Evolutionary conservation across 148 eudicot species (phyloP).

Genomic region (Fagopyrum esculentum): DNA sequence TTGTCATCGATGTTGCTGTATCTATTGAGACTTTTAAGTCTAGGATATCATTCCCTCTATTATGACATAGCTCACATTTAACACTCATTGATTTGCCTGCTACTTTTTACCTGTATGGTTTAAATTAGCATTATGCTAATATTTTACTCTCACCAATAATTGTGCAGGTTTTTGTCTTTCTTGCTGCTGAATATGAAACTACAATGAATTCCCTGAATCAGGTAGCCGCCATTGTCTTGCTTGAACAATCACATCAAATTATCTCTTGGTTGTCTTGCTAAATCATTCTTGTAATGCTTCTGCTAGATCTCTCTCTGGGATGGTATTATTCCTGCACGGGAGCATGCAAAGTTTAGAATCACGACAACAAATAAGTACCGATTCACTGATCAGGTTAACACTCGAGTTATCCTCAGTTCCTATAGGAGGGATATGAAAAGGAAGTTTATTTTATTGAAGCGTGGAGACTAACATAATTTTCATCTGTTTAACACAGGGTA

Average conservation of each 20-base stretch:
- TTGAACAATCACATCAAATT: not conserved
- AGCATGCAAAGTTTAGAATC: conserved; percentile 59
- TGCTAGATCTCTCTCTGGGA: conserved; percentile 88
- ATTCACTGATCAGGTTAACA: conserved; percentile 65
- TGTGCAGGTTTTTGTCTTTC: conserved; percentile 80
- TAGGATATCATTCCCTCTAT: not conserved
- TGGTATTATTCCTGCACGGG: conserved; percentile 69
- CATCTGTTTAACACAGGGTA: conserved; percentile 40
- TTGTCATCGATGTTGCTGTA: not conserved
- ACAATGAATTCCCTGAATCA: conserved; percentile 70
- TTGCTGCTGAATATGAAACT: conserved; percentile 92
- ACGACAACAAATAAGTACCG: conserved; percentile 78
- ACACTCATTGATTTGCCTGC: not conserved
- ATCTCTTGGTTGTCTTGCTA: not conserved
- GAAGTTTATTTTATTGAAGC: not conserved
- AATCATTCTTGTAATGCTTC: not conserved
- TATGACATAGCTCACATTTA: not conserved
- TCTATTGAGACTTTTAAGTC: not conserved
- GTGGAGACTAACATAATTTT: not conserved
- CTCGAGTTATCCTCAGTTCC: not conserved
- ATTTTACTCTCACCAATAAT: not conserved
- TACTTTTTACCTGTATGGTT: not conserved
- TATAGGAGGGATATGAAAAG: not conserved
- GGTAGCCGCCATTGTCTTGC: conserved; percentile 28
- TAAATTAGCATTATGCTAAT: not conserved